A percentile compares a stretch with the other conserved stretches of the same genome.
Evolutionary conservation across 371 early-diverging fungal species (phyloP).

Genomic region (Actinomucor elegans): DNA sequence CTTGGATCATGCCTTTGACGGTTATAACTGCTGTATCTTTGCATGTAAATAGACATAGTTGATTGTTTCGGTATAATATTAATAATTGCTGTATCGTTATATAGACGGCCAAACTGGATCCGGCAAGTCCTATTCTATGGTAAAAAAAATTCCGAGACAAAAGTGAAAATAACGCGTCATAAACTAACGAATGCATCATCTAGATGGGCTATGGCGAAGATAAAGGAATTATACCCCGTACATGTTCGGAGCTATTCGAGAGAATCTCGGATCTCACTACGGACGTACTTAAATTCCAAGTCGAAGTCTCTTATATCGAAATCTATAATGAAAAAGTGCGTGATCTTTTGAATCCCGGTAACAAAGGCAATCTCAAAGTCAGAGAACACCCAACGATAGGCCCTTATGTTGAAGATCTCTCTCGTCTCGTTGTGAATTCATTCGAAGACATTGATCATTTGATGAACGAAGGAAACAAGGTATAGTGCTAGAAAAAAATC

Average conservation of each 20-base stretch:
- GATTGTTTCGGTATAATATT: too few relatives aligned
- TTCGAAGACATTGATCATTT: constrained; percentile 70
- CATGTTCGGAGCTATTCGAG: constrained; percentile 72
- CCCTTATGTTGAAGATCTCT: constrained; percentile 87
- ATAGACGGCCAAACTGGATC: constrained; percentile 84
- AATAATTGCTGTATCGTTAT: too few relatives aligned
- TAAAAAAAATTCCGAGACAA: not conserved
- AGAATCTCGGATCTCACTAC: constrained; percentile 46
- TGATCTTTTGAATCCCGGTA: constrained; percentile 79
- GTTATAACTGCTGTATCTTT: constrained; percentile 83
- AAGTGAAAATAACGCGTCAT: too few relatives aligned
- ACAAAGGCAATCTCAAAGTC: constrained; percentile 71
- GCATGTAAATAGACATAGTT: too few relatives aligned
- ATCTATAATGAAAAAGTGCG: constrained; percentile 83
- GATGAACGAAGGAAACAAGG: constrained; percentile 82
- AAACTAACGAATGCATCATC: too few relatives aligned
- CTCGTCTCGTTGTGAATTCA: constrained; percentile 72
- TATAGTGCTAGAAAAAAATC: constrained; percentile 19
- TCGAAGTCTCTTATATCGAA: constrained; percentile 82
- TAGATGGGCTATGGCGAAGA: constrained; percentile 64
- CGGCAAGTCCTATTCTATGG: constrained; percentile 79
- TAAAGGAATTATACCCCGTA: constrained; percentile 79
- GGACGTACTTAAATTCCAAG: constrained; percentile 55
- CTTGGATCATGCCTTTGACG: constrained; percentile 78
- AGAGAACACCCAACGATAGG: constrained; percentile 85